These are phyloP conservation scores for Stachybotrys chartarum DNA, from an alignment of 2,329 filamentous ascomycete genomes.

Conservation along the genomic window DNA sequence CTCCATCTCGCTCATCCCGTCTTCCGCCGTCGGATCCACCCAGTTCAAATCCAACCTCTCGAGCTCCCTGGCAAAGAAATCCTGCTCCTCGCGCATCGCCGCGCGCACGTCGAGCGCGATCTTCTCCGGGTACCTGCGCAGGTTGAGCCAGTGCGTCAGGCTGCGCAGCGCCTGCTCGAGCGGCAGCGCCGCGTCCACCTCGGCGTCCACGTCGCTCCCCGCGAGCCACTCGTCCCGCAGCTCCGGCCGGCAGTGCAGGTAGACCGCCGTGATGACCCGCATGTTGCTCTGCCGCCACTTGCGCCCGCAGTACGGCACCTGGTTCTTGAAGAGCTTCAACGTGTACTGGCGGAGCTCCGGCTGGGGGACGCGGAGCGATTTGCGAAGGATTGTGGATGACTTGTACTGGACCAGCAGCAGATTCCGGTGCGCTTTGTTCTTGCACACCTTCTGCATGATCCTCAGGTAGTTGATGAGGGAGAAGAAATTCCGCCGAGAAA, in stretches of 20 bases:
- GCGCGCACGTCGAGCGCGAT: constrained; percentile 55
- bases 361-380: constrained; percentile 85
- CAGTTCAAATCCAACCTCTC: constrained; percentile 59
- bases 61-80: constrained; percentile 73
- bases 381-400: constrained; percentile 83
- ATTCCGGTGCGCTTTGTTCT: constrained; percentile 90
- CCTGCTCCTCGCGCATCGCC: constrained; percentile 63
- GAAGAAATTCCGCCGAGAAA: constrained; percentile 92
- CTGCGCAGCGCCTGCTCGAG: constrained; percentile 85
- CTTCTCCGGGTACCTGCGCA: constrained; percentile 72
- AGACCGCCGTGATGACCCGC: constrained; percentile 96
- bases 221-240: constrained; percentile 92
- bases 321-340: constrained; percentile 95
- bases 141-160: constrained; percentile 90
- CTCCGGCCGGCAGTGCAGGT: constrained; percentile 87
- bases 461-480: constrained; percentile 91
- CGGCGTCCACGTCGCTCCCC: constrained; percentile 83
- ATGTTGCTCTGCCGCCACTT: constrained; percentile 99
- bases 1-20: constrained; percentile 24
- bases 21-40: constrained; percentile 30
- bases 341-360: constrained; percentile 85
- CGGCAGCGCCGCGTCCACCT: constrained; percentile 87
- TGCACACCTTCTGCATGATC: constrained; percentile 95
- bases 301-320: constrained; percentile 94
- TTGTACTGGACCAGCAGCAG: constrained; percentile 94